Evolutionary conservation across 2,329 filamentous ascomycete genomes (phyloP), one percentile per base, ranked within the genome.

Genomic region (Ceratocystis destructans): DNA sequence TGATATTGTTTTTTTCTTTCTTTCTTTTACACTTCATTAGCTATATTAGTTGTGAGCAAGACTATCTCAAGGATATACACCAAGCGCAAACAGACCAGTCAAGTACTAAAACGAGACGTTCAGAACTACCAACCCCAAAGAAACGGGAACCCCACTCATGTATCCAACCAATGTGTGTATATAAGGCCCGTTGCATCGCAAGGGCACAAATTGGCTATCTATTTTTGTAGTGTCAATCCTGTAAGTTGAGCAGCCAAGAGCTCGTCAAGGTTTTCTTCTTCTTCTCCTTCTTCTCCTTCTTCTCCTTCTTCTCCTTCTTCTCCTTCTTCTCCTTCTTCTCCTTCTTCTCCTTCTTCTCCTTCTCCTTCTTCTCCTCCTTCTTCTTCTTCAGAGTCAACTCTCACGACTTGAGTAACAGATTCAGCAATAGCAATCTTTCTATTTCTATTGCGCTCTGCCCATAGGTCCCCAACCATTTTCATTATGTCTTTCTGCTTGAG

Each of bases 401-500:
- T 67, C 5, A 72, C 71, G 3, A 71, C 68, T 15, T 64, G 68
- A 31, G 61, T 48, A 15, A 44, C 31, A n/a, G 28, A 10, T 12
- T 28, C 37, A 15, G 45, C 20, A 17, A 55, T 1, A n/a, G 22
- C 20, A 10, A 17, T 15, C 17, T 53, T 46, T 44, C 55, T 62
- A 22, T 25, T 57, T 70, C 81, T 81, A 69, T 76, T 75, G 71
- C 79, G 79, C 66, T 80, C 77, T 66, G 81, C 77, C 79, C 88
- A 90, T 72, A 79, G 79, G 71, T 80, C 80, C 22, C 83, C 86
- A 67, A 92, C 78, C 48, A 83, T 77, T 71, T 79, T 81, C 87
- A 90, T 88, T 10, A 90, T 80, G 66, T 86, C 83, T 71, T 85
- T 87, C 72, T 87, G 85, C 15, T 80, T 79, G 70, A 79, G 82